These are phyloP conservation scores for Daucus carota DNA, from an alignment of 129 eudicot genomes.

Conservation along the genomic window DNA sequence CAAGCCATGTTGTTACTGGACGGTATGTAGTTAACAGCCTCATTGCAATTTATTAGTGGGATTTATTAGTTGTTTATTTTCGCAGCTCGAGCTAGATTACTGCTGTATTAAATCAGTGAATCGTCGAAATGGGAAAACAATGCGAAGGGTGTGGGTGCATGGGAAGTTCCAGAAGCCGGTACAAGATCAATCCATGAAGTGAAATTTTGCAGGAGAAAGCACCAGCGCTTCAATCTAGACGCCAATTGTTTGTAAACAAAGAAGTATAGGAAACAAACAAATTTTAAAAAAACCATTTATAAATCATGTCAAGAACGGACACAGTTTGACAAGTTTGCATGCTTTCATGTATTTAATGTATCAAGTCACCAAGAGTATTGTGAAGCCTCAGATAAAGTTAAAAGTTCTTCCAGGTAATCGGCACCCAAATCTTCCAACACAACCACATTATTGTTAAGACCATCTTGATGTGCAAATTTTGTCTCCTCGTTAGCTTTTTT, in stretches of 20 bases:
- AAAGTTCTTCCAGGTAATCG: not conserved
- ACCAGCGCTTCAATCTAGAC: not conserved
- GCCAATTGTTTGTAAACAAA: not conserved
- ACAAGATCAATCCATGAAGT: slow-evolving; percentile 10
- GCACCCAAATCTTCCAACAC: not conserved
- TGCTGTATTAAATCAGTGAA: slow-evolving; percentile 76
- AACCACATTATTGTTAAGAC: not conserved
- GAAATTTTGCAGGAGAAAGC: not conserved
- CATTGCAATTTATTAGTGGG: not conserved
- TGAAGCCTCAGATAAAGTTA: not conserved
- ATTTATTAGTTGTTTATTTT: slow-evolving; percentile 4
- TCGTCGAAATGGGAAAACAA: slow-evolving; percentile 66
- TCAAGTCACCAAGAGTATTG: not conserved
- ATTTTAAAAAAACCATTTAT: not conserved
- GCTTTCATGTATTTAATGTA: not conserved
- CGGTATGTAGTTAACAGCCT: not conserved
- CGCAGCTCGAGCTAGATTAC: slow-evolving; percentile 88
- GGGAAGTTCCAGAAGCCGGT: slow-evolving; percentile 89
- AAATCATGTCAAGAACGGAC: too few relatives aligned
- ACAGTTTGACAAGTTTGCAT: not conserved
- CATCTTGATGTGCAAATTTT: not conserved
- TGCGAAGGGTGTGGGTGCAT: slow-evolving; percentile 89
- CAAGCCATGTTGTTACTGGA: not conserved
- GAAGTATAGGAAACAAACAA: not conserved
- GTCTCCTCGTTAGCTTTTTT: not conserved